Evolutionary conservation across 176 grass and related monocot genomes (phyloP).

Genomic region (Dactylis glomerata): DNA sequence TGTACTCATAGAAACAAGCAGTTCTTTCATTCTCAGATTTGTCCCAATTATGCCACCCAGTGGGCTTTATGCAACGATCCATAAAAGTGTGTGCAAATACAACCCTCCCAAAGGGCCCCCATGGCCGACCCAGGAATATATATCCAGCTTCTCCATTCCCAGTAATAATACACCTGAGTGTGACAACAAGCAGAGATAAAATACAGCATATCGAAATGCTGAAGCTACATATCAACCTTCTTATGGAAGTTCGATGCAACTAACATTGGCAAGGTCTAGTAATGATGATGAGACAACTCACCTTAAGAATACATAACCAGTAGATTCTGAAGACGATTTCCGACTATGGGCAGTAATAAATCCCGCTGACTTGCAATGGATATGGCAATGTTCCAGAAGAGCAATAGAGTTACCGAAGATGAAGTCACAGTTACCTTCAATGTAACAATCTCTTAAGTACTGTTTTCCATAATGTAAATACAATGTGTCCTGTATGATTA

Average conservation of each 20-base stretch:
- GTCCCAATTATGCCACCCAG: conserved; percentile 98
- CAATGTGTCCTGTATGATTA: conserved; percentile 71
- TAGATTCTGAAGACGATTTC: conserved; percentile 86
- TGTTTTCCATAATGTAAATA: conserved; percentile 97
- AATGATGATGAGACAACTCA: conserved; percentile 4
- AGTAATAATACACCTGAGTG: conserved; percentile 79
- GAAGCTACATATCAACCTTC: conserved; percentile 4
- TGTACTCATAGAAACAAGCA: conserved; percentile 96
- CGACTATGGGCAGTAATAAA: conserved; percentile 97
- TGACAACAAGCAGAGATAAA: conserved; percentile 12
- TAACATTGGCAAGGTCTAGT: neutral
- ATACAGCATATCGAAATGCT: neutral
- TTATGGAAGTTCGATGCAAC: conserved; percentile 7
- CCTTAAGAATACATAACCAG: conserved; percentile 96
- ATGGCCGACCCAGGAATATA: conserved; percentile 86
- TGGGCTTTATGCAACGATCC: conserved; percentile 71
- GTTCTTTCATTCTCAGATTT: conserved; percentile 87
- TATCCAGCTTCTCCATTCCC: conserved; percentile 75
- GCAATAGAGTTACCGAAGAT: conserved; percentile 94
- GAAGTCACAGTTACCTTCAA: conserved; percentile 95
- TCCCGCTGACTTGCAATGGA: conserved; percentile 83
- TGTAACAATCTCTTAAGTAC: conserved; percentile 93
- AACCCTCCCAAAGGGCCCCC: conserved; percentile 94
- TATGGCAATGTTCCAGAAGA: conserved; percentile 91
- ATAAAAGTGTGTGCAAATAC: conserved; percentile 96